Conservation (phyloP, 179 eudicot genomes). For the Beta corolliflora region DNA sequence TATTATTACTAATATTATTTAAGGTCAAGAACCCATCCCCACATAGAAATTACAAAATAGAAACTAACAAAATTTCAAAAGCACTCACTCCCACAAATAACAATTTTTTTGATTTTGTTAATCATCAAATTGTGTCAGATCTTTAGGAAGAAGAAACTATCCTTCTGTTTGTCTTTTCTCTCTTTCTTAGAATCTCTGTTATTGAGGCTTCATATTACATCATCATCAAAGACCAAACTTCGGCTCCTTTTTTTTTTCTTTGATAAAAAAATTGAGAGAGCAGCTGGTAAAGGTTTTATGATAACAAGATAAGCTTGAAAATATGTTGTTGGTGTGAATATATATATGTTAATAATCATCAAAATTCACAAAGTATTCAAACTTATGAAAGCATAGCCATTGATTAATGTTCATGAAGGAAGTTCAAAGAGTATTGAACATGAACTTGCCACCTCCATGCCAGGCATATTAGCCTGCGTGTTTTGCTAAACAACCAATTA, state of each 20-base stretch:
- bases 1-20: not conserved
- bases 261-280: not conserved
- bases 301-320: conserved; percentile 49
- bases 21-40: conserved; percentile 52
- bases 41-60: conserved; percentile 57
- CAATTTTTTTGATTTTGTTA: conserved; percentile 1
- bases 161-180: conserved; percentile 68
- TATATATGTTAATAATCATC: not conserved
- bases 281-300: conserved; percentile 28
- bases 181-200: conserved; percentile 48
- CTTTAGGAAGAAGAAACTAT: conserved; percentile 51
- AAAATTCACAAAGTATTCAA: no score
- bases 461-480: no score
- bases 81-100: conserved; percentile 39
- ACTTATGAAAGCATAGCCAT: not conserved
- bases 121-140: conserved; percentile 40
- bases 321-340: not conserved
- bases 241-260: conserved; percentile 11
- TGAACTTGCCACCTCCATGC: no score
- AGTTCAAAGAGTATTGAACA: no score
- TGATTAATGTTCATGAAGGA: no score
- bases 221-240: conserved; percentile 49
- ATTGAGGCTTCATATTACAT: conserved; percentile 41
- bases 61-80: conserved; percentile 58
- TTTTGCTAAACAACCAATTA: no score